Evolutionary conservation across 257 asterid genomes (phyloP).

Genomic region (Penstemon newberryi): DNA sequence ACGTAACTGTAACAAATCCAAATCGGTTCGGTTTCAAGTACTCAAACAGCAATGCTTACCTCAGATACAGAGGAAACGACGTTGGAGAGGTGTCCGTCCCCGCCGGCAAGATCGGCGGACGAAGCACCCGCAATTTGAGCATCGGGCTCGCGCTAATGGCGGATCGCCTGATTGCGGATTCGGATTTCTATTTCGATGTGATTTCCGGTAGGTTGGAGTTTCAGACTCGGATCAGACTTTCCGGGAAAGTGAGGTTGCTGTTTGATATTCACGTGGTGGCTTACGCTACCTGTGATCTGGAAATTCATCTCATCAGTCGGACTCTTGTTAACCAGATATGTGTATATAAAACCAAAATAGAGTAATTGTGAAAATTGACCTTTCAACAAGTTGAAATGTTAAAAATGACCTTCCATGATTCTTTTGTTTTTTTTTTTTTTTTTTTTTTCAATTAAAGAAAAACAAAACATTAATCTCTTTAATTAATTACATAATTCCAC

Average conservation of each 20-base stretch:
- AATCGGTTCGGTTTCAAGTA: slow-evolving; percentile 63
- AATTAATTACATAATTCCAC: too few relatives aligned
- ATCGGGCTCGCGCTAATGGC: slow-evolving; percentile 58
- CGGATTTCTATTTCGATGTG: slow-evolving; percentile 43
- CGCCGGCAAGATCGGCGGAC: slow-evolving; percentile 55
- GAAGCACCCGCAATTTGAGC: slow-evolving; percentile 40
- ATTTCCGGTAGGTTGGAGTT: slow-evolving; percentile 43
- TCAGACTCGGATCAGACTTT: slow-evolving; percentile 38
- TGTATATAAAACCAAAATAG: slow-evolving; percentile 48
- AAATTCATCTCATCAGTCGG: slow-evolving; percentile 33
- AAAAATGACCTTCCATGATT: too few relatives aligned
- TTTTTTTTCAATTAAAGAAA: too few relatives aligned
- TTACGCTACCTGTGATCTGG: slow-evolving; percentile 52
- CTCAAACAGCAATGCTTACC: slow-evolving; percentile 42
- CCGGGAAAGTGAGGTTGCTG: slow-evolving; percentile 50
- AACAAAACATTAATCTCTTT: too few relatives aligned
- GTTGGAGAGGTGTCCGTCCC: slow-evolving; percentile 64
- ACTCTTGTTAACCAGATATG: slow-evolving; percentile 47
- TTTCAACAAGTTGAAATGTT: too few relatives aligned
- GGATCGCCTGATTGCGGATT: slow-evolving; percentile 53
- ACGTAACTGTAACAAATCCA: slow-evolving; percentile 51
- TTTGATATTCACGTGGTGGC: slow-evolving; percentile 51
- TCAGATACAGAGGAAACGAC: slow-evolving; percentile 49
- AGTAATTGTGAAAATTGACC: too few relatives aligned
- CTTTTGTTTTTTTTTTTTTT: too few relatives aligned